Evolutionary conservation across 1,284 basidiomycete species (phyloP), one percentile per base, ranked within the genome.

Genomic region (Phylloboletellus chloephorus): DNA sequence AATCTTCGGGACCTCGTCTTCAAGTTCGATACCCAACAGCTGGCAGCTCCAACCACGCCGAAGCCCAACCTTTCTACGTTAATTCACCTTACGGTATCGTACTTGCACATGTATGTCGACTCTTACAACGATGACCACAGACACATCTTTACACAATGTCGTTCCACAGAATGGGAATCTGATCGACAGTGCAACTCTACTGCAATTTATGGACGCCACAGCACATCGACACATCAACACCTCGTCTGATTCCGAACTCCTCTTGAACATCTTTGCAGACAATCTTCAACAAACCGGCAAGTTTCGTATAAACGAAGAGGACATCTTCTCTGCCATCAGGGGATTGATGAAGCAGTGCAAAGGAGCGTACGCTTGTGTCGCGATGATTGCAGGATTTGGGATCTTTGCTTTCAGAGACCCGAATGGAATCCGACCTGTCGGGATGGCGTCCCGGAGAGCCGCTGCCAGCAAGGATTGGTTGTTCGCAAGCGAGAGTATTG

Each of bases 171-270:
- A 99, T 68, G 96, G 96, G 39, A 99, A 99, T 66, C 79, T 98
- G 28, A 96, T 97, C 73, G 96, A 99, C 71, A 96, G 93, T 6
- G 65, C 73, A 10, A 74, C 82, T 42, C 74, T 99, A 19, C 78
- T 93, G 50, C 82, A 87, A 55, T 95, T 84, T 69, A 89, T 99
- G 74, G 96, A 99, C 60, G 88, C 91, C 30, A 91, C 88, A 30
- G 95, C 94, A 7, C 96, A 99, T 68, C 77, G 96, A 37, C 96
- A 98, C 66, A 98, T 98, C 71, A 99, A 99, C 71, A 99, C 95
- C 15, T 90, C 93, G 47, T 96, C 92, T 16, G 96, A 98, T 71
- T 98, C 95, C 5, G 96, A 99, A 67, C 73, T 98, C 10, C 78
- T 98, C 31, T 80, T 98, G 53, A 99, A 98, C 70, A 89, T 97